These are phyloP conservation scores for Candida anutae DNA, from an alignment of 1,139 yeast genomes.

Conservation along the genomic window DNA sequence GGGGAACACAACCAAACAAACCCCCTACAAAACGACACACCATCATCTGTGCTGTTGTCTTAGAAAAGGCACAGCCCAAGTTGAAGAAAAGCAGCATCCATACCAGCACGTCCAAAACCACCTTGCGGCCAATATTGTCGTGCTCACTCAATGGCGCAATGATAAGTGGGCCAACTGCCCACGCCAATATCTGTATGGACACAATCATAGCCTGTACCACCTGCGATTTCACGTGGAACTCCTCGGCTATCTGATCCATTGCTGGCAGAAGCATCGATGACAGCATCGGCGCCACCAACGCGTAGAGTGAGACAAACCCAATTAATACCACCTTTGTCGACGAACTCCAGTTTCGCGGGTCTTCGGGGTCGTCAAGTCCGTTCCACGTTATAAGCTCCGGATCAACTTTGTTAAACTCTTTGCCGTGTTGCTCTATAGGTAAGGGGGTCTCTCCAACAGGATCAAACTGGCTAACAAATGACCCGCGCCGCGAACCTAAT, in stretches of 20 bases:
- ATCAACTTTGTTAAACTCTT: conserved; percentile 29
- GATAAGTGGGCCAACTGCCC: conserved; percentile 40
- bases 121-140: conserved; percentile 33
- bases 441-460: conserved; percentile 13
- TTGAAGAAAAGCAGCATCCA: conserved; percentile 27
- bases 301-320: conserved; percentile 32
- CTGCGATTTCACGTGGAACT: conserved; percentile 24
- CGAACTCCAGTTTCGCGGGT: conserved; percentile 34
- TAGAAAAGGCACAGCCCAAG: conserved; percentile 34
- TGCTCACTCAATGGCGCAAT: conserved; percentile 41
- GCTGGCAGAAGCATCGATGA: conserved; percentile 42
- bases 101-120: conserved; percentile 30
- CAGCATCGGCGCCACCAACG: conserved; percentile 40
- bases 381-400: conserved; percentile 40
- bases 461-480: conserved; percentile 2
- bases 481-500: conserved; percentile 1
- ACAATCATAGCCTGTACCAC: conserved; percentile 31
- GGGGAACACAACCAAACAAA: conserved; percentile 31
- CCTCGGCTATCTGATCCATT: conserved; percentile 23
- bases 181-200: conserved; percentile 38
- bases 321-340: conserved; percentile 20
- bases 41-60: conserved; percentile 33
- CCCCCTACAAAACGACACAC: conserved; percentile 35
- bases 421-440: conserved; percentile 28
- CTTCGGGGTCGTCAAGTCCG: conserved; percentile 28